phyloP scores from a whole-genome alignment of 331 rosid genomes.

The Pyracantha coccinea region DNA sequence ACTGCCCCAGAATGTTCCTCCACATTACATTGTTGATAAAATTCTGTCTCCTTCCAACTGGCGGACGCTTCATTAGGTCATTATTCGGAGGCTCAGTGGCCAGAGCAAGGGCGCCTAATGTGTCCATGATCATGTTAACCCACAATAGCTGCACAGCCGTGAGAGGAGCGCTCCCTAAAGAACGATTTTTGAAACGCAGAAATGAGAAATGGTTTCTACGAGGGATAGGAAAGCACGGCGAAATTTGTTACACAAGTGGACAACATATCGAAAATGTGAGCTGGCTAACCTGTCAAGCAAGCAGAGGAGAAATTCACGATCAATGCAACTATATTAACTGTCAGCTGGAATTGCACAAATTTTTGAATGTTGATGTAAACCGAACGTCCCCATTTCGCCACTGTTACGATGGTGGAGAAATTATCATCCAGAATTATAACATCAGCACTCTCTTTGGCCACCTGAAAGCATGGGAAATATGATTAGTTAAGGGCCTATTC shows the following conservation, averaged over 20 bases:
- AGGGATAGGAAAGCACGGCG: background rate
- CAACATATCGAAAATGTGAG: background rate
- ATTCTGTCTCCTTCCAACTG: slow-evolving; percentile 84
- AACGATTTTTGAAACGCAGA: slow-evolving; percentile 8
- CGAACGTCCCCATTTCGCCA: slow-evolving; percentile 98
- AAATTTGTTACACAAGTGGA: slow-evolving; percentile 2
- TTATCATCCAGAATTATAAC: slow-evolving; percentile 94
- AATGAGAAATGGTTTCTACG: background rate
- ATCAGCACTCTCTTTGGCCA: slow-evolving; percentile 98
- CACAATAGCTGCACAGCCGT: slow-evolving; percentile 95
- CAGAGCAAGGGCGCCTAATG: slow-evolving; percentile 94
- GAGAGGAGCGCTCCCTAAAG: slow-evolving; percentile 85
- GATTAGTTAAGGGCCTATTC: background rate
- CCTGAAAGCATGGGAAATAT: slow-evolving; percentile 38
- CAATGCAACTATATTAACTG: slow-evolving; percentile 86
- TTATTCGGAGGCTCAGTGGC: slow-evolving; percentile 96
- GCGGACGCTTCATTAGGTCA: slow-evolving; percentile 80
- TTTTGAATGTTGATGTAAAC: slow-evolving; percentile 91
- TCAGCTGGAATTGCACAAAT: slow-evolving; percentile 94
- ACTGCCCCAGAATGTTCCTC: slow-evolving; percentile 92
- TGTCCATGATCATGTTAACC: slow-evolving; percentile 99
- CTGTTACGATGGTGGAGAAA: slow-evolving; percentile 95
- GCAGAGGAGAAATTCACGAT: slow-evolving; percentile 92
- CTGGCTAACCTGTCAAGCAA: slow-evolving; percentile 74
- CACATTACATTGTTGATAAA: slow-evolving; percentile 96